Evolutionary conservation across 371 early-diverging fungal genomes (phyloP).

Genomic region (Syncephalastrum monosporum): DNA sequence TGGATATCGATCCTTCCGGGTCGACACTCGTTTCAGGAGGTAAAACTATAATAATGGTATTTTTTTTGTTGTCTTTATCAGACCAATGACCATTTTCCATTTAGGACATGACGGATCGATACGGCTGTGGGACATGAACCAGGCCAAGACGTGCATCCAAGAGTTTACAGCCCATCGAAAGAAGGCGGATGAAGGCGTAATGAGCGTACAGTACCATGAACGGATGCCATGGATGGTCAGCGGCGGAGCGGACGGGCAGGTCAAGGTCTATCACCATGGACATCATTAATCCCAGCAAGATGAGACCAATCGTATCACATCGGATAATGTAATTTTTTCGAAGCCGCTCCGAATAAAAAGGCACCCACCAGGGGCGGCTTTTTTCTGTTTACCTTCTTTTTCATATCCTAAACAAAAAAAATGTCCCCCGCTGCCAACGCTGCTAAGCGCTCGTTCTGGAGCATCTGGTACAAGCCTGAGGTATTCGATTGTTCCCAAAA

Average conservation of each 20-base stretch:
- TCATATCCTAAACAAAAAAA: constrained; percentile 15
- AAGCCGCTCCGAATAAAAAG: too few species aligned
- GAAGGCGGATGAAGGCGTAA: constrained; percentile 80
- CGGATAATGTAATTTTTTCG: too few species aligned
- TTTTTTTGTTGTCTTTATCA: neutral
- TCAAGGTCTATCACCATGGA: constrained; percentile 59
- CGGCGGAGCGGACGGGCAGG: constrained; percentile 77
- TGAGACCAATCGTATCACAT: too few species aligned
- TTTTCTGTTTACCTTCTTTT: neutral
- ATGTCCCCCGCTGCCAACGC: constrained; percentile 44
- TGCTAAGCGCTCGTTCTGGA: constrained; percentile 52
- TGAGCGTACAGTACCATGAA: constrained; percentile 66
- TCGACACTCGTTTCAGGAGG: constrained; percentile 74
- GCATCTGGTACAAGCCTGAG: constrained; percentile 54
- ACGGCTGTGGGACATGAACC: constrained; percentile 76
- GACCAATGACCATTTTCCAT: neutral
- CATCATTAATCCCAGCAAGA: constrained; percentile 15
- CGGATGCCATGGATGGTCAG: constrained; percentile 66
- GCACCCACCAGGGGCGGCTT: constrained; percentile 1
- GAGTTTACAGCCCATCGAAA: constrained; percentile 76
- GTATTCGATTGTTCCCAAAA: too few species aligned
- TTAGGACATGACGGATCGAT: constrained; percentile 81
- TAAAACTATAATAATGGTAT: constrained; percentile 16
- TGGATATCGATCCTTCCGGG: constrained; percentile 73
- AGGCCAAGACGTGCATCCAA: constrained; percentile 67